These are phyloP conservation scores for Rhododendron williamsianum DNA, from an alignment of 148 eudicot genomes.

Conservation along the genomic window DNA sequence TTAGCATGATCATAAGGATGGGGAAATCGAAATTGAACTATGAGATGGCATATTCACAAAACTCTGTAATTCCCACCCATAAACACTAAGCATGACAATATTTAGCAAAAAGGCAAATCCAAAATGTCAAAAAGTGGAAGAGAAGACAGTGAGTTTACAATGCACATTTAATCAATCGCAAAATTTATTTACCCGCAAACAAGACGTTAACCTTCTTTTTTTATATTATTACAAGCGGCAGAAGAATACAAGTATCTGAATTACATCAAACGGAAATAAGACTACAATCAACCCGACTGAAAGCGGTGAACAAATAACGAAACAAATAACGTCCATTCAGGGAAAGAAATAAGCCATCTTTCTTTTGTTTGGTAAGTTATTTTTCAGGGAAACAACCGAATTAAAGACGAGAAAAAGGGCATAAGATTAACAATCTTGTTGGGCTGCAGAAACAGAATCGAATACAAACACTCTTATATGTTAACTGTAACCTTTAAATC, in stretches of 20 bases:
- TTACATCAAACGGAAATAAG: background rate
- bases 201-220: background rate
- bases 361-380: background rate
- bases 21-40: background rate
- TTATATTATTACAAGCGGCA: background rate
- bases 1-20: background rate
- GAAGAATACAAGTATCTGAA: background rate
- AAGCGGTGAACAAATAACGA: background rate
- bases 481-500: background rate
- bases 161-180: background rate
- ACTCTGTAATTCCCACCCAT: background rate
- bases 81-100: background rate
- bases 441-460: background rate
- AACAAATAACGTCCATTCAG: background rate
- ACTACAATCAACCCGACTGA: background rate
- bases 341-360: background rate
- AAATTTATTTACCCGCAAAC: background rate
- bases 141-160: background rate
- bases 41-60: background rate
- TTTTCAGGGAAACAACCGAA: background rate
- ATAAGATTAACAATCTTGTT: background rate
- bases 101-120: background rate
- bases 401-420: background rate
- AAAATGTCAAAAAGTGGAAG: background rate
- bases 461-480: background rate